Conservation (phyloP, 2,329 filamentous ascomycete species). For the Penicillium sp. region DNA sequence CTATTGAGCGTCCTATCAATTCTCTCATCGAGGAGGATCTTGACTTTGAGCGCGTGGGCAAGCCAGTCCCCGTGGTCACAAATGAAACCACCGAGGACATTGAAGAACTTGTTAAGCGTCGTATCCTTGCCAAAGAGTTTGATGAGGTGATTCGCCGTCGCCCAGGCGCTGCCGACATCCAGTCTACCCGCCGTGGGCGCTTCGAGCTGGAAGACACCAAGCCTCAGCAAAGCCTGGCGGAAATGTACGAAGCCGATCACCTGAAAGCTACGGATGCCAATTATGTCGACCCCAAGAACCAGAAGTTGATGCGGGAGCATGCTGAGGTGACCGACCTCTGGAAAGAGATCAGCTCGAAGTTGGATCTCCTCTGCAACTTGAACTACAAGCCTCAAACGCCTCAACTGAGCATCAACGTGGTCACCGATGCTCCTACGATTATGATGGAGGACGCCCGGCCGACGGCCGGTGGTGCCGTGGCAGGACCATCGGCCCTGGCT, state of each 20-base stretch:
- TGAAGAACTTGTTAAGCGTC: slow-evolving; percentile 89
- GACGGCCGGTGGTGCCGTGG: slow-evolving; percentile 68
- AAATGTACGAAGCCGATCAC: slow-evolving; percentile 93
- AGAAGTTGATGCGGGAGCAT: slow-evolving; percentile 80
- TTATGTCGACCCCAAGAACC: slow-evolving; percentile 78
- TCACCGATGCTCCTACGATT: slow-evolving; percentile 87
- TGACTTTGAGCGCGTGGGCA: slow-evolving; percentile 93
- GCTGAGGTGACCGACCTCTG: slow-evolving; percentile 80
- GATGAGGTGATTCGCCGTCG: slow-evolving; percentile 85
- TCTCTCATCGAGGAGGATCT: slow-evolving; percentile 92
- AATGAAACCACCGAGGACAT: slow-evolving; percentile 88
- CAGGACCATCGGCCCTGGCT: slow-evolving; percentile 69
- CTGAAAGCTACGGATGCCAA: slow-evolving; percentile 74
- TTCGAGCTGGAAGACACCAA: slow-evolving; percentile 86
- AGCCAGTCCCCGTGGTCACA: slow-evolving; percentile 92
- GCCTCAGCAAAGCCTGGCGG: slow-evolving; percentile 81
- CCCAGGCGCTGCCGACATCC: slow-evolving; percentile 69
- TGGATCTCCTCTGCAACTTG: slow-evolving; percentile 90
- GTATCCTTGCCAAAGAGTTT: slow-evolving; percentile 86
- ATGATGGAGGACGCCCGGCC: slow-evolving; percentile 95
- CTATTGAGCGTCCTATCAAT: slow-evolving; percentile 80
- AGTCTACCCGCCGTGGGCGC: slow-evolving; percentile 67
- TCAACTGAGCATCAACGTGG: slow-evolving; percentile 78
- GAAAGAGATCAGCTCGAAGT: slow-evolving; percentile 74
- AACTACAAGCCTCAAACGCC: slow-evolving; percentile 91